Base-by-base conservation (phyloP, 768 basidiomycete genomes). In the Termitomyces heimii region DNA sequence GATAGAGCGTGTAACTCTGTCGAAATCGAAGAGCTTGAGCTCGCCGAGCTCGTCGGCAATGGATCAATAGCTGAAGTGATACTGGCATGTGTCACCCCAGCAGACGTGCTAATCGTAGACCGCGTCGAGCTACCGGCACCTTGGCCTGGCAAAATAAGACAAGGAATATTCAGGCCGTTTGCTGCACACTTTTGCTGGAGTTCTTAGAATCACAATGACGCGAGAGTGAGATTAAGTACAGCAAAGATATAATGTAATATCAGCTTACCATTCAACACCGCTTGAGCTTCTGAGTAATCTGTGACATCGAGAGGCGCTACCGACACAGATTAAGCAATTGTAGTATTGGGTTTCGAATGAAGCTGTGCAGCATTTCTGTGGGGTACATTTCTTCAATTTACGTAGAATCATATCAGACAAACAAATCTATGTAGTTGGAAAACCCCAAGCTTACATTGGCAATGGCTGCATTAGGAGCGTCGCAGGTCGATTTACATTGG, bases 281-380 rank as follows among this genome's bases (percentile, higher is more conserved):
- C 46, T 49, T 78, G 75, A 0, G 66, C 62, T 0, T 53, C 13
- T 5, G 68, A 54, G 48, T 61, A 79, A 57, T 73, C 67, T 16
- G 67, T 66, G 2, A 61, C 49, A 46, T 70, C 54, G 31, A 66
- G 29, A 2, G 70, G 70, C 65, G 20, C 34, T 45, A 22, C 53
- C 58, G 68, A 74, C 56, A 54, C 80, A 82, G 5, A 64, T 31
- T 58, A 78, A 66, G 57, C 80, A 82, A 51, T 72, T 65, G 66
- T 71, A 78, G 61, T 76, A 80, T 4, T 59, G 55, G 0, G 60
- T 67, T 56, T 76, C 71, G 55, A 79, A 82, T 4, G 59, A 60
- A 12, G 65, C 55, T 5, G 73, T 67, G 62, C 80, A 82, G 55
- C 80, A 82, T 31, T 60, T 42, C 9, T 61, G 28, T 1, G 66